Conservation (phyloP, 106 monocot species). For the Phalaenopsis aphrodite region DNA sequence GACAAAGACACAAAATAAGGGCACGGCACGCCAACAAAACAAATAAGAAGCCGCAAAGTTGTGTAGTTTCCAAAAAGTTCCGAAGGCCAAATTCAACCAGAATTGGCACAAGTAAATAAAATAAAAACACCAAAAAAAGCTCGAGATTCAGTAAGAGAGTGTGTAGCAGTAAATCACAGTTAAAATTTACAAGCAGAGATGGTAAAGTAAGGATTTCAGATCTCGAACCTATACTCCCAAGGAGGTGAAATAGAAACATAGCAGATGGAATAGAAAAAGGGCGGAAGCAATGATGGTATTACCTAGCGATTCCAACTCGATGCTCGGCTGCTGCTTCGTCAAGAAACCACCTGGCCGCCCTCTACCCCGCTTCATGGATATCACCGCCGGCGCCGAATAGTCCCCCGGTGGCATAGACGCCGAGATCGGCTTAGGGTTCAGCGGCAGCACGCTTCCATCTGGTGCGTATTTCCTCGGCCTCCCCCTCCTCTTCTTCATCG, state of each 20-base stretch:
- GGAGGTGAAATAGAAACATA: not conserved
- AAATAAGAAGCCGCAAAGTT: not conserved
- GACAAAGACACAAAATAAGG: not conserved
- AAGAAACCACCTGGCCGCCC: constrained; percentile 60
- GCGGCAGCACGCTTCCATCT: constrained; percentile 58
- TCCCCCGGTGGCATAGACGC: constrained; percentile 48
- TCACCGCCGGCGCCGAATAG: constrained; percentile 27
- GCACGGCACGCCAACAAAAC: not conserved
- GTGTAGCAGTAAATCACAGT: not conserved
- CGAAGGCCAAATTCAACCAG: not conserved
- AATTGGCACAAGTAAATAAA: not conserved
- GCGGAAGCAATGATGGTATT: not conserved
- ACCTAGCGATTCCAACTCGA: constrained; percentile 38
- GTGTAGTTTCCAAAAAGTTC: not conserved
- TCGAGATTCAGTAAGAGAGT: not conserved
- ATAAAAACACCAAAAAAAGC: not conserved
- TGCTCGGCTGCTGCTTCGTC: constrained; percentile 31
- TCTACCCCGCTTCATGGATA: constrained; percentile 57
- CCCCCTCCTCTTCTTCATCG: constrained; percentile 63
- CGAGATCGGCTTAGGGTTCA: constrained; percentile 57
- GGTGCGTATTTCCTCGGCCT: constrained; percentile 91
- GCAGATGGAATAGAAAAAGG: not conserved
- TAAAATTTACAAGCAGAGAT: not conserved
- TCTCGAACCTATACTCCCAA: not conserved
- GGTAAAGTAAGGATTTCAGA: not conserved